These are phyloP conservation scores for Fusarium caatingaense DNA, from an alignment of 2,329 filamentous ascomycete species.

Conservation along the genomic window DNA sequence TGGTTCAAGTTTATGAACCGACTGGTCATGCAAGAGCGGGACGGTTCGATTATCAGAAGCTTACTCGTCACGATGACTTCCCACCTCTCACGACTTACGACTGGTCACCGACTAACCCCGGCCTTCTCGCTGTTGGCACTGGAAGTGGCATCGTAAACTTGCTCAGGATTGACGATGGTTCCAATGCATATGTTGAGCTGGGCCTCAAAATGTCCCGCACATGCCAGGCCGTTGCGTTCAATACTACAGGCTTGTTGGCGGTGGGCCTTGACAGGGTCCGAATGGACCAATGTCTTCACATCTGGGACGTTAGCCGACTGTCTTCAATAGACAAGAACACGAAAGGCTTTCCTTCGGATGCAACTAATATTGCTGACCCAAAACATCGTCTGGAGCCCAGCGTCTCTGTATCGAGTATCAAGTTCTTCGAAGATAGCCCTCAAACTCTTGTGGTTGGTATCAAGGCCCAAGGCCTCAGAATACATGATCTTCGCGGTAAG, in stretches of 20 bases:
- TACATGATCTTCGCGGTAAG: constrained; percentile 82
- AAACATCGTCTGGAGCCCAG: constrained; percentile 70
- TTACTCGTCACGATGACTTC: constrained; percentile 71
- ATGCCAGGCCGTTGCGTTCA: constrained; percentile 86
- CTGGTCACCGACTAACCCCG: constrained; percentile 71
- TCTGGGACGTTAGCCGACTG: constrained; percentile 80
- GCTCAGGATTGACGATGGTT: constrained; percentile 77
- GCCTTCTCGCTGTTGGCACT: constrained; percentile 80
- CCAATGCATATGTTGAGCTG: constrained; percentile 72
- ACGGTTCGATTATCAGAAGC: constrained; percentile 67
- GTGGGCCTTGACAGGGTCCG: constrained; percentile 84
- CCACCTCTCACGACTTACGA: constrained; percentile 74
- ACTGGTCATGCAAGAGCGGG: constrained; percentile 68
- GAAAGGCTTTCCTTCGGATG: constrained; percentile 62
- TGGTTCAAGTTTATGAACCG: constrained; percentile 72
- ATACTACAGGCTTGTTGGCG: constrained; percentile 75
- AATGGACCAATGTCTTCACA: constrained; percentile 83
- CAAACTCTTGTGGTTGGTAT: constrained; percentile 81
- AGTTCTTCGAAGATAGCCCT: constrained; percentile 83
- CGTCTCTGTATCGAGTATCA: constrained; percentile 83
- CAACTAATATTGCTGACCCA: constrained; percentile 65
- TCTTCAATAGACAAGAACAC: constrained; percentile 60
- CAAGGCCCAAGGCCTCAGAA: constrained; percentile 77
- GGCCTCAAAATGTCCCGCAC: constrained; percentile 80
- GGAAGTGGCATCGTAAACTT: constrained; percentile 80